Evolutionary conservation across 192 early-diverging fungal genomes (phyloP), one percentile per base, ranked within the genome.

Genomic region (Rhizophagus sp.): DNA sequence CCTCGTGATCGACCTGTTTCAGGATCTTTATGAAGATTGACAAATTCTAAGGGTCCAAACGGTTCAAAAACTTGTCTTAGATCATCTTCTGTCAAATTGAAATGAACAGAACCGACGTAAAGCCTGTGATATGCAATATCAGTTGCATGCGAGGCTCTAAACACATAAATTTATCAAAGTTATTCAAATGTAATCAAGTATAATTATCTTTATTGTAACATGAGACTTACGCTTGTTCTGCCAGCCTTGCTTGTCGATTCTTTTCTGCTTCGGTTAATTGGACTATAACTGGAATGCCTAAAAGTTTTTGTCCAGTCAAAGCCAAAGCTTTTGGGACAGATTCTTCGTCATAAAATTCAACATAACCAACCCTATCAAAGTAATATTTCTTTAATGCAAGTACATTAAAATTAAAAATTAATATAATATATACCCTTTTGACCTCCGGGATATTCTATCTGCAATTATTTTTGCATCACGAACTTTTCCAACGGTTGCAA

Each of bases 231-330:
- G 83, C 83, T 36, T 86, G 81, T 62, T 85, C 83, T n/a, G 89
- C 91, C 78, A 84, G 85, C 49, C 88, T 87, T 12, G 92, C 91
- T 41, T 92, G 82, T 39, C 93, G 85, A 85, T 99, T 99, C 88
- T 98, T 98, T 85, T 99, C 96, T 12, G 96, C 91, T 79, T 97
- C 97, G 1, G 95, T 95, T 65, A 90, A 89, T 84, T 97, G 94
- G 57, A 97, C 94, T 79, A 97, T 92, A 68, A 99, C 96, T 8
- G 97, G 97, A 75, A 97, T 93, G 36, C 94, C 96, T 83, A 97
- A 88, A 79, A 99, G 91, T 86, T 91, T 92, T 84, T 94, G 84
- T 24, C 95, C 96, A 49, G 93, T 89, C 88, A 98, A 89, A 41
- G 83, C 85, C n/a, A 97, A 88, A 6, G 97, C 97, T 79, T 90